Evolutionary conservation across 2,329 filamentous ascomycete genomes (phyloP), one percentile per base, ranked within the genome.

Genomic region (Cryphonectria nitschkei): DNA sequence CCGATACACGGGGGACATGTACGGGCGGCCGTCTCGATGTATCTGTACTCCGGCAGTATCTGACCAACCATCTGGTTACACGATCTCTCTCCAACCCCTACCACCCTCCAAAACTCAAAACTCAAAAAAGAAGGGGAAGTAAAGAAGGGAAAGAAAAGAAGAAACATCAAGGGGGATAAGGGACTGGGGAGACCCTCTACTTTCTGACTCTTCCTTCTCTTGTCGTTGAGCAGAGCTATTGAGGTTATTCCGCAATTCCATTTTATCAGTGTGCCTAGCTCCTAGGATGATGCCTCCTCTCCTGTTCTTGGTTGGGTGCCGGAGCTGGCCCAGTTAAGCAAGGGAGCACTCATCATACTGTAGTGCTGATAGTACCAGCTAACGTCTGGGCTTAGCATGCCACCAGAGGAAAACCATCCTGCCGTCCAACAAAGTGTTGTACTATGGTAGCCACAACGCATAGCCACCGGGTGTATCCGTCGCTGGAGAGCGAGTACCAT

Each of bases 391-490:
- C 19, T 19, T n/a, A 8, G 16, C 19, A n/a, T 50, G 19, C 19
- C 46, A n/a, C 46, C 46, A 6, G 22, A 19, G 19, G 46, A 19
- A 50, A 50, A 50, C 22, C 46, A 19, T 22, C 43, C 19, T 7
- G 22, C 43, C 34, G 9, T 26, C 26, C 26, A 26, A 26, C 26
- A 39, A 39, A 22, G 19, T 8, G 19, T 50, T n/a, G 46, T 26
- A 26, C 26, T 26, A 26, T 26, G 26, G 26, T 50, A n/a, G 46
- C 46, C 46, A 50, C 16, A 19, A 22, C 5, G 46, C 46, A 60
- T 32, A 34, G 56, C 58, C 58, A 9, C 58, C 58, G 58, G 58
- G 58, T 61, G 58, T 39, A 39, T 61, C 58, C 58, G 58, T 32
- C 8, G 58, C 29, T 13, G 54, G 16, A 34, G 34, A 50, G 46